Evolutionary conservation across 129 eudicot species (phyloP).

Genomic region (Saussurea involucrata): DNA sequence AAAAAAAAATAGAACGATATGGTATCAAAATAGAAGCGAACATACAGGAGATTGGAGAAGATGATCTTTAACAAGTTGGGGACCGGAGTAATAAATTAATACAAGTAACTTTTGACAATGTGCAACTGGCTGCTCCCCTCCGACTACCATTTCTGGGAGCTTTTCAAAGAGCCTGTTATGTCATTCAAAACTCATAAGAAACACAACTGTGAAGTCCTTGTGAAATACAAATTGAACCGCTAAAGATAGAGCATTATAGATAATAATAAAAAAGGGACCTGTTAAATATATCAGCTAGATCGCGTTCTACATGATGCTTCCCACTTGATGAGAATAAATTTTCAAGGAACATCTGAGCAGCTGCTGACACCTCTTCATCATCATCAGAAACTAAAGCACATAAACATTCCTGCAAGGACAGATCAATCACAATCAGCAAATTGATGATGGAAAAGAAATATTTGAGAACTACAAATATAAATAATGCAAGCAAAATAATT

Average conservation of each 20-base stretch:
- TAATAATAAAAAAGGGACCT: slow-evolving; percentile 36
- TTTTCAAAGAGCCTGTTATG: slow-evolving; percentile 69
- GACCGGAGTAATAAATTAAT: slow-evolving; percentile 78
- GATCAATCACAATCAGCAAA: slow-evolving; percentile 1
- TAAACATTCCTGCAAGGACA: slow-evolving; percentile 64
- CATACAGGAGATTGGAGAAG: slow-evolving; percentile 88
- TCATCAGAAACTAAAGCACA: slow-evolving; percentile 87
- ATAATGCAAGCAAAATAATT: background rate
- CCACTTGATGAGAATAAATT: slow-evolving; percentile 51
- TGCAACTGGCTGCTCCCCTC: slow-evolving; percentile 71
- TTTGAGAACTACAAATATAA: background rate
- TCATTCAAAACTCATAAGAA: slow-evolving; percentile 3
- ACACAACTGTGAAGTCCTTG: background rate
- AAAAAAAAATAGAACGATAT: background rate
- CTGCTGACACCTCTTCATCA: slow-evolving; percentile 68
- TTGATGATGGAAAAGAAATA: background rate
- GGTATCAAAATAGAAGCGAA: slow-evolving; percentile 1
- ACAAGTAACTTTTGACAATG: slow-evolving; percentile 77
- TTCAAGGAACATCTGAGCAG: slow-evolving; percentile 61
- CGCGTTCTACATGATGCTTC: slow-evolving; percentile 41
- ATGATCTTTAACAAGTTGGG: slow-evolving; percentile 67
- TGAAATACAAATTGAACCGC: background rate
- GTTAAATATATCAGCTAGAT: slow-evolving; percentile 60
- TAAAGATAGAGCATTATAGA: background rate
- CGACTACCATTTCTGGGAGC: slow-evolving; percentile 77